Evolutionary conservation across 2,329 filamentous ascomycete genomes (phyloP), one percentile per base, ranked within the genome.

Genomic region (Curvularia sp.): DNA sequence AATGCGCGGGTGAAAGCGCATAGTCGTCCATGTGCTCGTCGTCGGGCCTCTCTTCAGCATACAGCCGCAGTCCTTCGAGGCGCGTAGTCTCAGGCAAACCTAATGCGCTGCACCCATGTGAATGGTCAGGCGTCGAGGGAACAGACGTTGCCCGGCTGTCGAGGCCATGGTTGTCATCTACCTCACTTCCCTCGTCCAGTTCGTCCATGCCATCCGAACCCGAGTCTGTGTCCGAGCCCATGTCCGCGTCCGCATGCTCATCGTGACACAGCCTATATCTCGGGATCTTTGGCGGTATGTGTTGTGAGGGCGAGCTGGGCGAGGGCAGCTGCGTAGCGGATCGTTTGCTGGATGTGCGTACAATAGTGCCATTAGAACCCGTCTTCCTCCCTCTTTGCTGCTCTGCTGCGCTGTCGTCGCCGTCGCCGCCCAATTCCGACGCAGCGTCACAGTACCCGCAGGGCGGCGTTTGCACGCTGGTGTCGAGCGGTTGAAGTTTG

Each of bases 311-410:
- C 55, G 72, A 74, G 64, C 43, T 74, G 49, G 73, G 73, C 56
- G 74, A 75, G 27, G 74, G 74, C 54, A 76, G 60, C 61, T 76
- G 74, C 9, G 74, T 75, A 2, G 74, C 74, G 8, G 74, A 76
- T 21, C 74, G 72, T 55, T 77, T 77, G 56, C 72, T 70, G 46
- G 73, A 75, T 5, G 71, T 73, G 42, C 73, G 68, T 34, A 63
- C 68, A 30, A 68, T 56, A 23, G 61, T 64, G 43, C 66, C 63
- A 36, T 61, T 54, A n/a, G 70, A 64, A 38, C 65, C 63, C 59
- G 69, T 66, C 39, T 66, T 74, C 23, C 71, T 67, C n/a, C 72
- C 71, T 53, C 71, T 66, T 49, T 51, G 51, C 42, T 61, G 67
- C 30, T 61, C 63, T 21, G 61, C 49, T 15, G 55, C 64, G 49